These are phyloP conservation scores for Penicillium soppii DNA, from an alignment of 495 filamentous ascomycete genomes.

Conservation along the genomic window DNA sequence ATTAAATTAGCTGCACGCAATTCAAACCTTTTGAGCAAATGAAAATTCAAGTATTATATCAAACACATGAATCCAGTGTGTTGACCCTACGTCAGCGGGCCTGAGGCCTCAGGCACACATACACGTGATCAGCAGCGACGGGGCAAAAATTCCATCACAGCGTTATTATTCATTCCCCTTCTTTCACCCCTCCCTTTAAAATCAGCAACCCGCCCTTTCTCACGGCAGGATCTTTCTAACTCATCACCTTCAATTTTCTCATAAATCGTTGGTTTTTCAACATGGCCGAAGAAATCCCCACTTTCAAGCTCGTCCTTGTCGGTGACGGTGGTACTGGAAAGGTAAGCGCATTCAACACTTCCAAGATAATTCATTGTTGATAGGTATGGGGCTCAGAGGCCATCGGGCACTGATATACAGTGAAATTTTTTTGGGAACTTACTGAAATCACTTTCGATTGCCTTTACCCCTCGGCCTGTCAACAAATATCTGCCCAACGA, in stretches of 20 bases:
- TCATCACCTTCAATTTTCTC: slow-evolving; percentile 2
- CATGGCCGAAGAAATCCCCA: slow-evolving; percentile 69
- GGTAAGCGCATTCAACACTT: slow-evolving; percentile 55
- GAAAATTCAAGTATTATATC: background rate
- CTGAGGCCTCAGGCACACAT: slow-evolving; percentile 28
- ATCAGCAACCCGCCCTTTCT: slow-evolving; percentile 18
- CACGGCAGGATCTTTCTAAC: background rate
- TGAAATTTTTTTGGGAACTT: background rate
- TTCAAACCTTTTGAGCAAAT: no score
- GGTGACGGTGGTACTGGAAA: slow-evolving; percentile 99
- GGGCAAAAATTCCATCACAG: slow-evolving; percentile 51
- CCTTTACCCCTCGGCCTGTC: slow-evolving; percentile 31
- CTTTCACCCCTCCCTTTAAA: slow-evolving; percentile 20
- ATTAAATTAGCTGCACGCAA: no score
- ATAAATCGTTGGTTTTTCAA: slow-evolving; percentile 26
- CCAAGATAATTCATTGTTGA: slow-evolving; percentile 6
- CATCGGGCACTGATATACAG: background rate
- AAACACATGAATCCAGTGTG: background rate
- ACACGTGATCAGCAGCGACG: slow-evolving; percentile 41
- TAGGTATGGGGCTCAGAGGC: background rate
- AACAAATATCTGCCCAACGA: slow-evolving; percentile 34
- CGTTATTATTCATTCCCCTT: slow-evolving; percentile 30
- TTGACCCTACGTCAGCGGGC: slow-evolving; percentile 27
- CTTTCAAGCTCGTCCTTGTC: slow-evolving; percentile 99
- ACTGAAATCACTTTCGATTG: slow-evolving; percentile 3